phyloP scores from a whole-genome alignment of 1,284 basidiomycete genomes.

The Phenoliferia sp. region DNA sequence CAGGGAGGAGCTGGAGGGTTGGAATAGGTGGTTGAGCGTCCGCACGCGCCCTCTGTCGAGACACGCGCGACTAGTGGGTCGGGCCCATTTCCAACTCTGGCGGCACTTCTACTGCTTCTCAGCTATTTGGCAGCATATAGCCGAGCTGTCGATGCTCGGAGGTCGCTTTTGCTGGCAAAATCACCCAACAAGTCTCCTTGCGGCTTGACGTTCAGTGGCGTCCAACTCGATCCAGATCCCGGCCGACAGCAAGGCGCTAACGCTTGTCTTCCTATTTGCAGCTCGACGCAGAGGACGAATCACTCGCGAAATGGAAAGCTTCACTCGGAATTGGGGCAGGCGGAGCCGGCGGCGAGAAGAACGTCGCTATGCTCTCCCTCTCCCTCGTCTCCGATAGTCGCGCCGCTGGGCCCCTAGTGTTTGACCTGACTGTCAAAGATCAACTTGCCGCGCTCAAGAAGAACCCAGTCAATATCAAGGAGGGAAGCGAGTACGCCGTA shows the following conservation, averaged over 20 bases:
- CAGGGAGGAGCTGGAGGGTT: neutral
- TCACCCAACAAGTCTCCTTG: too few species aligned
- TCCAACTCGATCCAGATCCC: neutral
- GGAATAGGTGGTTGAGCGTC: neutral
- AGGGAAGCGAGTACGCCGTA: constrained; percentile 64
- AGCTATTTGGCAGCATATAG: too few species aligned
- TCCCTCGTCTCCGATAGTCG: constrained; percentile 49
- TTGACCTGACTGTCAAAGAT: constrained; percentile 47
- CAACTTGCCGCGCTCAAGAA: constrained; percentile 49
- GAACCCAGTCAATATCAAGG: constrained; percentile 44
- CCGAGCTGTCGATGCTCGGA: too few species aligned
- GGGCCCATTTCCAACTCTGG: neutral
- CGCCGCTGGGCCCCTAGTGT: constrained; percentile 43
- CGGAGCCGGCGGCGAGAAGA: constrained; percentile 33
- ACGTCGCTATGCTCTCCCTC: constrained; percentile 36
- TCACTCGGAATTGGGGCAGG: constrained; percentile 73
- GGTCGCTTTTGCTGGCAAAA: too few species aligned
- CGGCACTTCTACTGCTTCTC: neutral
- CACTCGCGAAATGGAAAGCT: constrained; percentile 75
- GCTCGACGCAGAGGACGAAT: constrained; percentile 79
- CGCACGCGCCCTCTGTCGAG: neutral
- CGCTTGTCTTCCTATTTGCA: constrained; percentile 40
- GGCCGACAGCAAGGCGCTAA: too few species aligned
- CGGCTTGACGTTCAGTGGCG: too few species aligned
- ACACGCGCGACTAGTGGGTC: too few species aligned